Evolutionary conservation across 805 yeast genomes (phyloP).

Genomic region (Pichia deserticola): DNA sequence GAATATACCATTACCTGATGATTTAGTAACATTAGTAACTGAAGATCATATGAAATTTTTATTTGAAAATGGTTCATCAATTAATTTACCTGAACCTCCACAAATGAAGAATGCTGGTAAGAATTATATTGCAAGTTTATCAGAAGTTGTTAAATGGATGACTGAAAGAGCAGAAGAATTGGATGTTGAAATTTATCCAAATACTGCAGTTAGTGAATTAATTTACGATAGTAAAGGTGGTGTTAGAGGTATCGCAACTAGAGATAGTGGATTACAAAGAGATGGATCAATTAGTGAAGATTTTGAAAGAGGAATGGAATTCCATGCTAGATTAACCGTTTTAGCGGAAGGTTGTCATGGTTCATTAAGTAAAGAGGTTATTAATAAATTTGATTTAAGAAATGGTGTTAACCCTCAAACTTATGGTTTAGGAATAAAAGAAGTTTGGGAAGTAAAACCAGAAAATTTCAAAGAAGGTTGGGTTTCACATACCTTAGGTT

Average conservation of each 20-base stretch:
- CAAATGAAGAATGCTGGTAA: slow-evolving; percentile 75
- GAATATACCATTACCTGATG: slow-evolving; percentile 71
- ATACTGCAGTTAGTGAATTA: slow-evolving; percentile 77
- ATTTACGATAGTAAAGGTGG: slow-evolving; percentile 53
- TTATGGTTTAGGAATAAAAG: slow-evolving; percentile 93
- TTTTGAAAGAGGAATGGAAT: slow-evolving; percentile 96
- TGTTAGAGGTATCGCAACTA: slow-evolving; percentile 87
- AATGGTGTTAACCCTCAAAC: slow-evolving; percentile 68
- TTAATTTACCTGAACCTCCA: slow-evolving; percentile 89
- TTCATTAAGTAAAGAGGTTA: slow-evolving; percentile 72
- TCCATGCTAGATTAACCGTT: slow-evolving; percentile 82
- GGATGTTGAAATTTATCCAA: slow-evolving; percentile 91
- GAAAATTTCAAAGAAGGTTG: slow-evolving; percentile 74
- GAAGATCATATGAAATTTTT: slow-evolving; percentile 68
- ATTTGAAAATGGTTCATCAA: slow-evolving; percentile 42
- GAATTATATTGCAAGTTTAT: slow-evolving; percentile 79
- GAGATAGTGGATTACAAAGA: slow-evolving; percentile 80
- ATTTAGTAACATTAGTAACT: slow-evolving; percentile 66
- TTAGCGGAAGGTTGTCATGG: slow-evolving; percentile 99
- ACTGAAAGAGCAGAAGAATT: slow-evolving; percentile 86
- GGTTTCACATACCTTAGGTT: slow-evolving; percentile 85
- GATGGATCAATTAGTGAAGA: slow-evolving; percentile 65
- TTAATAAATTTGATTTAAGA: slow-evolving; percentile 62
- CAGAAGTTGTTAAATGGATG: slow-evolving; percentile 72
- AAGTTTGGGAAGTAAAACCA: slow-evolving; percentile 91